phyloP scores from a whole-genome alignment of 352 stramenopile genomes.

The Peronospora belbahrii region DNA sequence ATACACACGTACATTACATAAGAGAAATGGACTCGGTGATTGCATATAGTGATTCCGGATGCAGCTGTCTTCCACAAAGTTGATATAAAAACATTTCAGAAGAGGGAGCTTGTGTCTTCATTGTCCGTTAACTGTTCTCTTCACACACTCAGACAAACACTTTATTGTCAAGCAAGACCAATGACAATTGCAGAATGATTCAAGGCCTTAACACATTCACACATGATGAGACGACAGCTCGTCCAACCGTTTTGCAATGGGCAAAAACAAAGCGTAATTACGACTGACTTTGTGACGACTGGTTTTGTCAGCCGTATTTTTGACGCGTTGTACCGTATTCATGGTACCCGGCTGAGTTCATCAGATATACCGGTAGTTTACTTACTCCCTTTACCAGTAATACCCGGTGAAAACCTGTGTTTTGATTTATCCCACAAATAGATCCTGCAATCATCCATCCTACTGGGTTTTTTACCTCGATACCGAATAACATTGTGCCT shows the following conservation, averaged over 20 bases:
- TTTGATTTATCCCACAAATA: too few relatives aligned
- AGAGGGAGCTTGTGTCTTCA: conserved; percentile 87
- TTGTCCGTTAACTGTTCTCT: conserved; percentile 30
- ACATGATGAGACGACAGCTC: too few relatives aligned
- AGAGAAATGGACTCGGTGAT: conserved; percentile 80
- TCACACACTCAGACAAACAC: neutral
- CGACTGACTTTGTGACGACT: neutral
- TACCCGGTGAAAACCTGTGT: too few relatives aligned
- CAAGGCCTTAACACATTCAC: too few relatives aligned
- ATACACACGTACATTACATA: conserved; percentile 14
- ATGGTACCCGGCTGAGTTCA: conserved; percentile 4
- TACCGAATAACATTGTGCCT: conserved; percentile 13
- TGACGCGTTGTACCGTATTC: neutral
- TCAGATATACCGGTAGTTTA: neutral
- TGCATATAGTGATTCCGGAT: conserved; percentile 89
- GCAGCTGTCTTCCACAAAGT: conserved; percentile 71
- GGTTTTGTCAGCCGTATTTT: neutral
- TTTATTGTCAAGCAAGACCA: neutral
- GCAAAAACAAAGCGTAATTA: conserved; percentile 1
- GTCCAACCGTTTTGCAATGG: conserved; percentile 16
- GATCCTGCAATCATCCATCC: conserved; percentile 3
- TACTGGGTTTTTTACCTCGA: conserved; percentile 2
- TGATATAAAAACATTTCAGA: conserved; percentile 65
- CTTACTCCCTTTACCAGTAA: neutral
- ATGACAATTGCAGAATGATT: conserved; percentile 26